These are phyloP conservation scores for Elongisporangium prolatum DNA, from an alignment of 352 stramenopile species.

Conservation along the genomic window DNA sequence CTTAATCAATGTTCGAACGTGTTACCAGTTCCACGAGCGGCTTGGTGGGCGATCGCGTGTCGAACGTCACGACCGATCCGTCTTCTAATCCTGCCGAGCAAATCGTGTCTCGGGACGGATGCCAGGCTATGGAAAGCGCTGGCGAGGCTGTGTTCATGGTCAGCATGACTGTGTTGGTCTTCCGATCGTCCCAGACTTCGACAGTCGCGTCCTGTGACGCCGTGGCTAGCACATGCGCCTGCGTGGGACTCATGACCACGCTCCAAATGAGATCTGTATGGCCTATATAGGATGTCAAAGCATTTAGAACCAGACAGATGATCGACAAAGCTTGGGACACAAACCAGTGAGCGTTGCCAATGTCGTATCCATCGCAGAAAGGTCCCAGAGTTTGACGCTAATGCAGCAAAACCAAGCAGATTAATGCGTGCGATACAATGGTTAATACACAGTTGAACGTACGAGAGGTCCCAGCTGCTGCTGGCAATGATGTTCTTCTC, in stretches of 20 bases:
- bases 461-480: conserved; percentile 73
- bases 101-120: conserved; percentile 50
- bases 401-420: conserved; percentile 1
- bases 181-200: conserved; percentile 71
- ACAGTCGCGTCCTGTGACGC: conserved; percentile 67
- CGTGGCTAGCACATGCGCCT: conserved; percentile 43
- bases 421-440: not conserved
- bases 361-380: conserved; percentile 36
- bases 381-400: conserved; percentile 79
- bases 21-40: conserved; percentile 42
- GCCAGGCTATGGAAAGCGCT: conserved; percentile 66
- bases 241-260: conserved; percentile 40
- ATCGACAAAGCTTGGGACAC: not conserved
- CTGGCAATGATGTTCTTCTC: conserved; percentile 44
- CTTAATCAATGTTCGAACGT: not conserved
- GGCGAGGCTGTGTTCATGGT: conserved; percentile 31
- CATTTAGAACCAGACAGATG: not conserved
- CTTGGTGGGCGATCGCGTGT: conserved; percentile 41
- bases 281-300: conserved; percentile 19
- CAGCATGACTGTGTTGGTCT: conserved; percentile 28
- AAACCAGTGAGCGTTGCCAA: conserved; percentile 49
- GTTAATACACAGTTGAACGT: conserved; percentile 8
- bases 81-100: conserved; percentile 63
- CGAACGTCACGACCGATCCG: conserved; percentile 60
- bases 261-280: conserved; percentile 76